phyloP scores from a whole-genome alignment of 495 filamentous ascomycete species.

The Penicillium canescens region DNA sequence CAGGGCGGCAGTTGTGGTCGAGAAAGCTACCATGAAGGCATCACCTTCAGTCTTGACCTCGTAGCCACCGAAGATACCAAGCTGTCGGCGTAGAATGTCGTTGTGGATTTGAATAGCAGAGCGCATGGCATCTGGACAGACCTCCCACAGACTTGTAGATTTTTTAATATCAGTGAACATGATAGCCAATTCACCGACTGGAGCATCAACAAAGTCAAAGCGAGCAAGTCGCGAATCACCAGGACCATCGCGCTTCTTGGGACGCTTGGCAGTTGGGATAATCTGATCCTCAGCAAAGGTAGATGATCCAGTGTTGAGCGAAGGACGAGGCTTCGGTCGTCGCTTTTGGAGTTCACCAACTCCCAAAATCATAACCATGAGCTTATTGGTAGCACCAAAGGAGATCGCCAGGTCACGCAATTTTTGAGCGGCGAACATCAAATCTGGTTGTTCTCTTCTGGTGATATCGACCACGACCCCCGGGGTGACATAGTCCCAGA shows the following conservation, averaged over 20 bases:
- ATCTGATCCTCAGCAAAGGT: conserved; percentile 69
- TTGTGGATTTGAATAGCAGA: conserved; percentile 96
- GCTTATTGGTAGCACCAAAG: conserved; percentile 87
- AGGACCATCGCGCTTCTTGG: conserved; percentile 66
- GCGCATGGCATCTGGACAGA: conserved; percentile 89
- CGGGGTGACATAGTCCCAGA: conserved; percentile 91
- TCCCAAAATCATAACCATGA: conserved; percentile 98
- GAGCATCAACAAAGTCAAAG: conserved; percentile 89
- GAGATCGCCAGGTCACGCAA: conserved; percentile 93
- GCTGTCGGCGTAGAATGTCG: conserved; percentile 87
- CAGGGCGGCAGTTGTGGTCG: conserved; percentile 88
- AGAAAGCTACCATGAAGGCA: conserved; percentile 99
- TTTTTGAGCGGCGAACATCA: conserved; percentile 97
- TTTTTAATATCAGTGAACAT: conserved; percentile 99
- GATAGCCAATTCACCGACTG: conserved; percentile 84
- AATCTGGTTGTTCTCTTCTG: conserved; percentile 75
- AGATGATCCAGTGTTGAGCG: conserved; percentile 78
- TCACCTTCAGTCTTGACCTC: conserved; percentile 99
- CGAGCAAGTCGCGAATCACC: conserved; percentile 79
- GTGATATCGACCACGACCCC: conserved; percentile 91
- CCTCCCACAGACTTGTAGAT: conserved; percentile 96
- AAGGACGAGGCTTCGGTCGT: conserved; percentile 72
- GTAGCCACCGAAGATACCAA: conserved; percentile 92
- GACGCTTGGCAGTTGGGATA: conserved; percentile 58
- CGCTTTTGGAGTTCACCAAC: conserved; percentile 86